Base-by-base conservation (phyloP, 192 early-diverging fungal species). In the Chytriomyces sp. region DNA sequence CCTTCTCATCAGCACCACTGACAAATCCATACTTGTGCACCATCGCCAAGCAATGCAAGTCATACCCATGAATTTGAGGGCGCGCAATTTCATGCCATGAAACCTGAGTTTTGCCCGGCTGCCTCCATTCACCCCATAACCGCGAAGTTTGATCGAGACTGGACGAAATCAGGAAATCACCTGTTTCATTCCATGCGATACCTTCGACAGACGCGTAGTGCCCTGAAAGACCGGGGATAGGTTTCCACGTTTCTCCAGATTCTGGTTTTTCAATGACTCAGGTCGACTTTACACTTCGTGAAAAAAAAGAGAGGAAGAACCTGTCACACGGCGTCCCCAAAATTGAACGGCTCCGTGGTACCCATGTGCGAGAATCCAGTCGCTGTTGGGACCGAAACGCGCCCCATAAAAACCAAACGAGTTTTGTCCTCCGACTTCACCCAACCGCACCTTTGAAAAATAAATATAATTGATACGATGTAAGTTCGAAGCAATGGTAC, bases 1-100 rank as follows among this genome's bases (percentile, higher is more conserved):
- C 91, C 80, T 98, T 99, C 76, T 99, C 97, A 77, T 99, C 97
- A 26, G 96, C 94, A 11, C 93, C 97, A 67, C 90, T 90, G 6
- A 94, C 92, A 83, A 92, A 97, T 60, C 80, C 81, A 82, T 91
- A 93, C 26, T 87, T 81, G 69, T 89, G 69, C 8, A 92, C 82
- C 71, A 96, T 95, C 0, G 93, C 89, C 23, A 96, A 83, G 80
- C 94, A 95, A 47, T 94, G 89, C 67, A 96, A 83, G 79, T 97
- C 94, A 80, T 98, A 98, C 5, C 97, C 97, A 76, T 99, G 97
- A 57, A 98, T 93, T 83, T 99, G 97, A 44, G 97, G 94, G 7
- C 97, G 87, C 6, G 92, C 94, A 45, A 96, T 87, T 81, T 99
- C 97, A 81, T 94, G 94, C 96, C 95, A 97, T 7, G 90, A 85